phyloP scores from a whole-genome alignment of 768 basidiomycete genomes.

The Kondoa subrosea region DNA sequence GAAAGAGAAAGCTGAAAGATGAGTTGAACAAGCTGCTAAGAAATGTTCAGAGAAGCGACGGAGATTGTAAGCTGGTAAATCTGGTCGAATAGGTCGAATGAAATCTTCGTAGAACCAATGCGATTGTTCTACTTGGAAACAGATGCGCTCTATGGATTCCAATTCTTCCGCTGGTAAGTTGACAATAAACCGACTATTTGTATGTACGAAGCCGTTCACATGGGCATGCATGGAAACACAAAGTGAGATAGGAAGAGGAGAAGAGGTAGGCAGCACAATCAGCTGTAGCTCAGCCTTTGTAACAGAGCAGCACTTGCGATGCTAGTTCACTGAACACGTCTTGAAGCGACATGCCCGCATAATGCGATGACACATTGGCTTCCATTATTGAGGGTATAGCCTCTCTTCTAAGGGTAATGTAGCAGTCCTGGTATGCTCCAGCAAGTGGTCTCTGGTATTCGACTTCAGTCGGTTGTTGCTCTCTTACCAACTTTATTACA shows the following conservation, averaged over 20 bases:
- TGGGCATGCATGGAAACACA: background rate
- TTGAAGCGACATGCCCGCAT: slow-evolving; percentile 40
- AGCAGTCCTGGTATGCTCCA: no score
- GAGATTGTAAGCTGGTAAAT: slow-evolving; percentile 69
- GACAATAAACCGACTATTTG: slow-evolving; percentile 91
- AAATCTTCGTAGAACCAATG: slow-evolving; percentile 99
- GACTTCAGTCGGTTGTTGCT: no score
- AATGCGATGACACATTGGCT: slow-evolving; percentile 1
- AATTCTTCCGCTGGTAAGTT: slow-evolving; percentile 91
- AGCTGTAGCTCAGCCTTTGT: background rate
- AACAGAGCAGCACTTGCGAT: slow-evolving; percentile 39
- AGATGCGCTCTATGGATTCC: slow-evolving; percentile 74
- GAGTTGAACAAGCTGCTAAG: slow-evolving; percentile 63
- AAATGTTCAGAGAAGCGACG: slow-evolving; percentile 86
- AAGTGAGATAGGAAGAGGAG: slow-evolving; percentile 6
- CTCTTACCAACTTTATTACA: no score
- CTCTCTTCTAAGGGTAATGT: no score
- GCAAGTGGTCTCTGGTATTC: no score
- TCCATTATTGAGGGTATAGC: background rate
- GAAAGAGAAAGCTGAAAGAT: slow-evolving; percentile 29
- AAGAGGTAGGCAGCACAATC: slow-evolving; percentile 12
- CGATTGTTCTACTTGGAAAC: slow-evolving; percentile 99
- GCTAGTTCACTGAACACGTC: slow-evolving; percentile 82
- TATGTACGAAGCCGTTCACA: slow-evolving; percentile 7
- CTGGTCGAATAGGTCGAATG: slow-evolving; percentile 73